Conservation (phyloP, 768 basidiomycete species). For the Amanita molliuscula region DNA sequence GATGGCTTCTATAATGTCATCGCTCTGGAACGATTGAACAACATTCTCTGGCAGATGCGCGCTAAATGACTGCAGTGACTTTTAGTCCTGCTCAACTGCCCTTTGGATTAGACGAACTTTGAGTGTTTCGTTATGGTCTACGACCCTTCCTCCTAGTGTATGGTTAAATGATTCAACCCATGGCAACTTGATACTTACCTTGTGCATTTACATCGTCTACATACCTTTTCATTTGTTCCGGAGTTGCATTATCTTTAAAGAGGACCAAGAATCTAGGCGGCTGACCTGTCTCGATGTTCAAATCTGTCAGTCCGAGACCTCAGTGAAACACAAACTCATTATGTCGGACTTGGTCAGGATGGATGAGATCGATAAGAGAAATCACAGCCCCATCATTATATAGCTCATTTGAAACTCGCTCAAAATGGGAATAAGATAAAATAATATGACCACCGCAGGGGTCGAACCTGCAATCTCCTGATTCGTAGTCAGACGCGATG, state of each 20-base stretch:
- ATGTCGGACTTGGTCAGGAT: not conserved
- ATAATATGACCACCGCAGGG: slow-evolving; percentile 68
- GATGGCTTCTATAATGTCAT: not conserved
- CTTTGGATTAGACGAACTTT: not conserved
- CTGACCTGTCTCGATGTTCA: not conserved
- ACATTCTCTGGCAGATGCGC: not conserved
- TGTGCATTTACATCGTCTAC: not conserved
- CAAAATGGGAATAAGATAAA: not conserved
- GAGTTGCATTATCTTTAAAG: not conserved
- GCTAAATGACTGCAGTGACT: not conserved
- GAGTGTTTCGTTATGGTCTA: not conserved
- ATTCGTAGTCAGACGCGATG: slow-evolving; percentile 91
- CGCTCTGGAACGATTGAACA: not conserved
- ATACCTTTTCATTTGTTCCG: not conserved
- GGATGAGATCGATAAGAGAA: not conserved
- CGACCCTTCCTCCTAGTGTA: not conserved
- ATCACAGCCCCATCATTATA: not conserved
- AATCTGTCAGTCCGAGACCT: too few species aligned
- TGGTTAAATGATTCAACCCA: too few species aligned
- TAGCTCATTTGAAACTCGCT: not conserved
- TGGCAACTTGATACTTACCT: not conserved
- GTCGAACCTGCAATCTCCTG: slow-evolving; percentile 93
- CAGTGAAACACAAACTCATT: too few species aligned
- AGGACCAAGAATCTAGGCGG: not conserved
- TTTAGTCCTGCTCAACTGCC: not conserved